These are phyloP conservation scores for Saccharum spontaneum DNA, from an alignment of 176 grass and related monocot species.

Conservation along the genomic window DNA sequence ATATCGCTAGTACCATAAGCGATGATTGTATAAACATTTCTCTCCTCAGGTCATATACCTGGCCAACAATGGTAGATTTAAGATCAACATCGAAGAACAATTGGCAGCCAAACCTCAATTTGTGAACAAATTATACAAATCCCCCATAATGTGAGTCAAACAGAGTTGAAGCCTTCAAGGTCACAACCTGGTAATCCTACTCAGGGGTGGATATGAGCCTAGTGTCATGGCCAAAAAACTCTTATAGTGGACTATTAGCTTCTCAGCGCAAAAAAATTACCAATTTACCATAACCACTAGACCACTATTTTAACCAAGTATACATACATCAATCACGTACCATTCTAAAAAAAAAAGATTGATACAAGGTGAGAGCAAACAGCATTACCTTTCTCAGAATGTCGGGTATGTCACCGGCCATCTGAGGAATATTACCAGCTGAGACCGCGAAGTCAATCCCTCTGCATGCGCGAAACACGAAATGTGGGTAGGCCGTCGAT, in stretches of 20 bases:
- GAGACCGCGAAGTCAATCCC: slow-evolving; percentile 90
- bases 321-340: background rate
- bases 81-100: slow-evolving; percentile 33
- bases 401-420: slow-evolving; percentile 53
- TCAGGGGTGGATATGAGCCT: no score
- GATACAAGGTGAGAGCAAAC: background rate
- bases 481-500: background rate
- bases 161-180: background rate
- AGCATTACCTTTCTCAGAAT: slow-evolving; percentile 65
- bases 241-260: background rate
- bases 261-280: background rate
- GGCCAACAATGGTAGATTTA: slow-evolving; percentile 26
- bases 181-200: background rate
- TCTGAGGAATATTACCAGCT: slow-evolving; percentile 54
- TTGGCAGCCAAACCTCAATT: background rate
- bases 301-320: background rate
- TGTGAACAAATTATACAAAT: slow-evolving; percentile 17
- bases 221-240: no score
- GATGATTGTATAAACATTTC: slow-evolving; percentile 59
- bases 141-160: background rate
- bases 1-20: slow-evolving; percentile 77
- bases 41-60: slow-evolving; percentile 67
- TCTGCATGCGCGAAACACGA: slow-evolving; percentile 45
- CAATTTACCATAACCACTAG: background rate
- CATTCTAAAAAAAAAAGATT: background rate